Conservation (phyloP, 176 grass and related monocot species). For the Elaeis guineensis region DNA sequence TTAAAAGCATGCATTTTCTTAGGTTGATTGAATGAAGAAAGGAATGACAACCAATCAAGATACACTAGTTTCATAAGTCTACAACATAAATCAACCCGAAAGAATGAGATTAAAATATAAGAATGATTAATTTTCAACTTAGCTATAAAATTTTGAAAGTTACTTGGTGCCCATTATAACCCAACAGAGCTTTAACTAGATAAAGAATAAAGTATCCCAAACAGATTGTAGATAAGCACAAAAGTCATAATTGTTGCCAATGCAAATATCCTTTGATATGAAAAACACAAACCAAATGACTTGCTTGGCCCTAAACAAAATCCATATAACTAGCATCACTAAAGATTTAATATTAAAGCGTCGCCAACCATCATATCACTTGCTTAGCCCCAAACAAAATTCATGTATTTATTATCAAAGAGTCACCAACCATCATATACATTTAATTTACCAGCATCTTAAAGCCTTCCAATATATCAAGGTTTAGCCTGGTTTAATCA, state of each 20-base stretch:
- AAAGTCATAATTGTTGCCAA: constrained; percentile 83
- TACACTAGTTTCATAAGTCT: constrained; percentile 88
- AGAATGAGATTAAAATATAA: too few relatives aligned
- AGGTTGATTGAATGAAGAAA: too few relatives aligned
- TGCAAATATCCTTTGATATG: constrained; percentile 64
- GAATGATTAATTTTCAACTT: too few relatives aligned
- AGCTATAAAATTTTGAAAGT: too few relatives aligned
- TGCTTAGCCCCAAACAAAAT: background rate
- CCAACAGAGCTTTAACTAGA: background rate
- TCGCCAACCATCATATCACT: constrained; percentile 33
- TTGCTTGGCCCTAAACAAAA: background rate
- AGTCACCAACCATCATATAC: constrained; percentile 85
- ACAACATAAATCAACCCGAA: constrained; percentile 8
- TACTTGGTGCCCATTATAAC: background rate
- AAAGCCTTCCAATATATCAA: constrained; percentile 83
- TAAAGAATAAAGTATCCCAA: constrained; percentile 52
- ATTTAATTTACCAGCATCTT: constrained; percentile 90
- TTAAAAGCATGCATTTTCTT: too few relatives aligned
- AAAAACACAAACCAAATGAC: background rate
- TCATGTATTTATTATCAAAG: too few relatives aligned
- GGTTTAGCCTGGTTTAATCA: background rate
- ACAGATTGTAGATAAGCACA: constrained; percentile 84
- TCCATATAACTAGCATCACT: too few relatives aligned
- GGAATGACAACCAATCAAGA: background rate
- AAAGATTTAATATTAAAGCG: too few relatives aligned